Base-by-base conservation (phyloP, 331 rosid genomes). In the Dryas integrifolia region DNA sequence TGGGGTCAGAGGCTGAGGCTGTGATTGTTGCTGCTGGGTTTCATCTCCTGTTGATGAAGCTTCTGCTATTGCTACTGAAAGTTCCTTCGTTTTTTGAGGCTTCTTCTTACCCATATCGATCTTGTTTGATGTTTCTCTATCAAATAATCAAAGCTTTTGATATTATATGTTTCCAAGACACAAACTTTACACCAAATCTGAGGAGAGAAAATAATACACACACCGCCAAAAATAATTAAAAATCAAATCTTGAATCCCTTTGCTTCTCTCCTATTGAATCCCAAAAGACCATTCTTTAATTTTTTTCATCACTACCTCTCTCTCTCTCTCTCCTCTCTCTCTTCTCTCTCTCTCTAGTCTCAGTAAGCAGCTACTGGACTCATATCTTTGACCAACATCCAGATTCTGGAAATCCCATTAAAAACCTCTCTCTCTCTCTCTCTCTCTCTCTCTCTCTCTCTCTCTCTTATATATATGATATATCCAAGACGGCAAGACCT, bases 31-130 rank as follows among this genome's bases (percentile, higher is more conserved):
- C 48, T 63, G 75, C 6, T 67, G 59, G 16, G 59, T 50, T 61
- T 83, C 87, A 64, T 63, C 86, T 82, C 65, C 87, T 5, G 76
- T 67, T 41, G 91, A 79, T 68, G 92, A 85, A 66, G 94, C 87
- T 81, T 90, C 90, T 11, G 94, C 96, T 76, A 86, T 86, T 49
- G 94, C 94, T 30, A 85, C 89, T 11, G 92, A 88, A 74, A 88
- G 85, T 56, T 86, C 92, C 90, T 86, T 88, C 47, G 88, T 88
- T 70, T 88, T 90, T 63, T 86, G 88, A 45, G 82, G 82, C 88
- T 83, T 86, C 72, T 81, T 86, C 88, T 85, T 88, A 21, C 90
- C 94, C 97, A 90, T 88, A 30, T 30, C 35, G 35, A 30, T 2
- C 35, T 30, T 2, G 35, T 30, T 30, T 30, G 3, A 30, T 41